These are phyloP conservation scores for Colletotrichum phormii DNA, from an alignment of 2,329 filamentous ascomycete genomes.

Conservation along the genomic window DNA sequence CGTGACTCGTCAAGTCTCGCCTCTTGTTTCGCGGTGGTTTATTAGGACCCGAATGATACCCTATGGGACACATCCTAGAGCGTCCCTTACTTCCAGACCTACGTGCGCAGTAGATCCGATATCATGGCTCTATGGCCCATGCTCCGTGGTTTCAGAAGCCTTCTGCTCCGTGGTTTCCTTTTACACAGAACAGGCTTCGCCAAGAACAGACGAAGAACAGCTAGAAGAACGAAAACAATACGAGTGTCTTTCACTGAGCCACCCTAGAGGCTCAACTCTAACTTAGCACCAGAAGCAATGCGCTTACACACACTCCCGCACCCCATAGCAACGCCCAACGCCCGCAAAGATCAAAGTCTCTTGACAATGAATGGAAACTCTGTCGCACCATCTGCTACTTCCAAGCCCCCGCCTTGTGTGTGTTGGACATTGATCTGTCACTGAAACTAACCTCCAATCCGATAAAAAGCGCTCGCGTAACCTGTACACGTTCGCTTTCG, in stretches of 20 bases:
- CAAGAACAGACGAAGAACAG: conserved; percentile 23
- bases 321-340: neutral
- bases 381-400: conserved; percentile 17
- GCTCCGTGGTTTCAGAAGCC: conserved; percentile 25
- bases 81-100: conserved; percentile 1
- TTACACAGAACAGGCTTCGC: neutral
- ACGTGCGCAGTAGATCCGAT: conserved; percentile 7
- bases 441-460: conserved; percentile 21
- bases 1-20: conserved; percentile 24
- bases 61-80: conserved; percentile 23
- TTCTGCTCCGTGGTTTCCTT: conserved; percentile 1
- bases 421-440: conserved; percentile 16
- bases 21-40: conserved; percentile 28
- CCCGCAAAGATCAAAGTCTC: neutral
- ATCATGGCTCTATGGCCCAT: conserved; percentile 19
- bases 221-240: conserved; percentile 2
- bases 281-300: neutral
- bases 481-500: conserved; percentile 24
- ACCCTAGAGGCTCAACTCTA: conserved; percentile 7
- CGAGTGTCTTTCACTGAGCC: conserved; percentile 8
- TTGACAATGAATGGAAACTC: neutral
- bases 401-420: neutral
- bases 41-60: conserved; percentile 16
- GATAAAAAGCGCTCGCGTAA: conserved; percentile 25
- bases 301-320: neutral